A percentile compares a stretch with the other conserved stretches of the same genome.
Evolutionary conservation across 2,329 filamentous ascomycete genomes (phyloP).

Genomic region (Ceratocystis variospora): DNA sequence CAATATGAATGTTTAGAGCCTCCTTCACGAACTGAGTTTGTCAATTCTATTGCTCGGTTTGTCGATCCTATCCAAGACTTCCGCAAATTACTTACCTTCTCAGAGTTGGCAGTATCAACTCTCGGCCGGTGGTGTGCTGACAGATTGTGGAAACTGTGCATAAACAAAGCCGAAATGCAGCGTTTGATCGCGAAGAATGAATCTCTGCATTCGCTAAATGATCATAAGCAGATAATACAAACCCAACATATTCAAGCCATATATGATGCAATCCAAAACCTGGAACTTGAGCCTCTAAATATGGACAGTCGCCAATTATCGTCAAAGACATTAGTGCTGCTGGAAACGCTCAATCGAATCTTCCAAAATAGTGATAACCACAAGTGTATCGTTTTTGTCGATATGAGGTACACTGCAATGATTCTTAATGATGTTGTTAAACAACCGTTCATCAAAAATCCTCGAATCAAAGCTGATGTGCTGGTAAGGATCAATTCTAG

Average conservation of each 20-base stretch:
- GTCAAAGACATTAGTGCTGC: conserved; percentile 55
- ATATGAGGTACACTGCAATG: conserved; percentile 62
- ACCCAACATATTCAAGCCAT: not conserved
- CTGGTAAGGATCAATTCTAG: conserved; percentile 36
- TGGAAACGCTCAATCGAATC: conserved; percentile 44
- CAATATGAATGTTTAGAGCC: conserved; percentile 33
- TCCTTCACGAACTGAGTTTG: conserved; percentile 51
- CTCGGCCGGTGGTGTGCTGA: conserved; percentile 80
- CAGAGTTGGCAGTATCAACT: conserved; percentile 45
- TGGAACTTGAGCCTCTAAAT: not conserved
- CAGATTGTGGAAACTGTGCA: conserved; percentile 58
- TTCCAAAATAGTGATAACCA: conserved; percentile 45
- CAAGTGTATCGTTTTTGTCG: conserved; percentile 79
- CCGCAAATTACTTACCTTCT: conserved; percentile 42
- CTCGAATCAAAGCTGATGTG: conserved; percentile 45
- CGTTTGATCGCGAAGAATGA: conserved; percentile 45
- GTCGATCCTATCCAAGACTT: conserved; percentile 35
- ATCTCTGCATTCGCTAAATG: not conserved
- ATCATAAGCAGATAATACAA: not conserved
- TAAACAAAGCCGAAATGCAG: conserved; percentile 47
- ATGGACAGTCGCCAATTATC: conserved; percentile 38
- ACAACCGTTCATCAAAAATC: conserved; percentile 39
- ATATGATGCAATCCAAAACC: not conserved
- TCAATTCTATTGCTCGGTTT: conserved; percentile 38
- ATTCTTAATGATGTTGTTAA: conserved; percentile 56